Evolutionary conservation across 495 filamentous ascomycete species (phyloP).

Genomic region (Aspergillus biplanus): DNA sequence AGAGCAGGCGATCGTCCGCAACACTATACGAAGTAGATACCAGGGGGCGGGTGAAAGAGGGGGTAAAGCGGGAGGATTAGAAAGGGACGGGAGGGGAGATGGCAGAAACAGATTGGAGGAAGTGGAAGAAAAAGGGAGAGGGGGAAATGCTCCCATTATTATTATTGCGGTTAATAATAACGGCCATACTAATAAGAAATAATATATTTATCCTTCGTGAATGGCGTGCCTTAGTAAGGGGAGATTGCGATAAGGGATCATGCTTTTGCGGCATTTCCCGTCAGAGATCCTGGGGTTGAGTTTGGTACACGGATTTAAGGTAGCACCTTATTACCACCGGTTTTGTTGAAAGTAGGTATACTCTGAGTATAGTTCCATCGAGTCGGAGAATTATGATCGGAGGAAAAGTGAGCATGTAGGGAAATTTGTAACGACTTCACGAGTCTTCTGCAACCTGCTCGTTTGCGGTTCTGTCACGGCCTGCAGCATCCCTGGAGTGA

Average conservation of each 20-base stretch:
- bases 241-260: conserved; percentile 6
- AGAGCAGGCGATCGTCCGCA: neutral
- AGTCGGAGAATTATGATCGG: neutral
- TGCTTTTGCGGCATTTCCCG: neutral
- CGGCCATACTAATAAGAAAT: neutral
- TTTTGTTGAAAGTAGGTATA: no score
- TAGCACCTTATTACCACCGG: no score
- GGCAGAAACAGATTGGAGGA: neutral
- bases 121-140: neutral
- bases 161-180: neutral
- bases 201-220: neutral
- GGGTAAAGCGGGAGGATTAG: conserved; percentile 3
- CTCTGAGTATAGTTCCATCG: neutral
- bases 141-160: conserved; percentile 1
- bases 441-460: neutral
- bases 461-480: neutral
- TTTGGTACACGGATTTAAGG: neutral
- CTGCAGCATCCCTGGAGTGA: neutral
- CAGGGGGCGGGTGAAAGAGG: neutral
- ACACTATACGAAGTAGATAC: neutral
- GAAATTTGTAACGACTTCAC: no score
- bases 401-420: no score
- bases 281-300: neutral
- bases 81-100: neutral
- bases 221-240: neutral